Percentiles rank a stretch among this genome's conserved stretches.
phyloP scores from a whole-genome alignment of 768 basidiomycete genomes.

The Arthromyces matolae region DNA sequence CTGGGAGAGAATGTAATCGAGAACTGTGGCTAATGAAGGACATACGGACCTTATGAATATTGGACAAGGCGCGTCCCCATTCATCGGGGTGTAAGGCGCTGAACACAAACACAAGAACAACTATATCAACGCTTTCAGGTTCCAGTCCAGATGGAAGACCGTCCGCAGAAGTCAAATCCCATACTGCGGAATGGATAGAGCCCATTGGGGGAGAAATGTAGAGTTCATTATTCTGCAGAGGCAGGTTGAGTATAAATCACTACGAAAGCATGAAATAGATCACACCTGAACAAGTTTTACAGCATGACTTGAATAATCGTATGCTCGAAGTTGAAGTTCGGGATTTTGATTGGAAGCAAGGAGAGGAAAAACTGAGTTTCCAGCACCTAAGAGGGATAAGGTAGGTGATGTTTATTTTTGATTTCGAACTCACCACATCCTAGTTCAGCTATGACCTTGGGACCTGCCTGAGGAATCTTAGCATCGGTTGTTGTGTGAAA shows the following conservation, averaged over 20 bases:
- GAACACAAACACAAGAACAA: conserved; percentile 91
- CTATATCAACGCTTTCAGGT: conserved; percentile 76
- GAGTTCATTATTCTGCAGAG: conserved; percentile 59
- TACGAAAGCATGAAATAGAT: not conserved
- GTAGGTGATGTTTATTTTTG: not conserved
- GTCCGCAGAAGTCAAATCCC: conserved; percentile 77
- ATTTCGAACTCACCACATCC: conserved; percentile 81
- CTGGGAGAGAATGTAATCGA: conserved; percentile 31
- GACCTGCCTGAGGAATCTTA: conserved; percentile 60
- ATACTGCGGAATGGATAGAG: conserved; percentile 73
- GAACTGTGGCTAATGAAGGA: not conserved
- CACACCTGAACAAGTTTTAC: conserved; percentile 84
- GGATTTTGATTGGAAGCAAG: conserved; percentile 82
- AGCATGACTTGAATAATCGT: conserved; percentile 88
- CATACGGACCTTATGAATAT: conserved; percentile 64
- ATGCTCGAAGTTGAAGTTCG: conserved; percentile 67
- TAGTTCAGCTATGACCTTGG: conserved; percentile 74
- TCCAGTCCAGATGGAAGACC: conserved; percentile 60
- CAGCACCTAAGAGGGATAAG: conserved; percentile 58
- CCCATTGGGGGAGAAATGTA: conserved; percentile 69
- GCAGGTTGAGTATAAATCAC: not conserved
- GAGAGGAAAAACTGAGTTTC: conserved; percentile 92
- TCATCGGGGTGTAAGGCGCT: conserved; percentile 92
- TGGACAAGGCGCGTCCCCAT: conserved; percentile 80
- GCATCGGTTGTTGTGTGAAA: conserved; percentile 6